Conservation (phyloP, 2,329 filamentous ascomycete genomes). For the Alternaria brassicicola region DNA sequence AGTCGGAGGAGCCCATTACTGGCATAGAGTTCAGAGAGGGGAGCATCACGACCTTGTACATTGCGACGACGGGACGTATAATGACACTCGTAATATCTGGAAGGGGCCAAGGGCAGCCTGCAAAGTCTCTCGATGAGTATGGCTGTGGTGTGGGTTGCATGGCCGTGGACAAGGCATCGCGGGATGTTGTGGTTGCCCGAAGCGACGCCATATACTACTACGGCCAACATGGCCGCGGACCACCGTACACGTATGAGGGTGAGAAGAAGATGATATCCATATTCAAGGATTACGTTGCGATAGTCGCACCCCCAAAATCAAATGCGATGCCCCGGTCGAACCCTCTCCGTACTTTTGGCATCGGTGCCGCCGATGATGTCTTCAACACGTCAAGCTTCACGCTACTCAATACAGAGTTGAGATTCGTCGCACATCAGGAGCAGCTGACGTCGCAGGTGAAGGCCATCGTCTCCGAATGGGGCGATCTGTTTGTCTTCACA, state of each 20-base stretch:
- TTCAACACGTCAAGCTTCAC: conserved; percentile 90
- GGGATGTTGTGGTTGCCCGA: conserved; percentile 87
- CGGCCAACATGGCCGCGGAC: conserved; percentile 79
- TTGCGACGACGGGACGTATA: conserved; percentile 88
- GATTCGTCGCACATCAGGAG: conserved; percentile 89
- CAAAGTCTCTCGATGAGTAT: conserved; percentile 84
- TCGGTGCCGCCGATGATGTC: conserved; percentile 73
- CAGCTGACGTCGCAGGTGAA: conserved; percentile 81
- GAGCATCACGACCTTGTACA: conserved; percentile 77
- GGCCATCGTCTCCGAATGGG: conserved; percentile 85
- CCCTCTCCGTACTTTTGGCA: conserved; percentile 74
- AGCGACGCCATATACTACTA: conserved; percentile 98
- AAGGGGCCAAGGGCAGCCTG: conserved; percentile 85
- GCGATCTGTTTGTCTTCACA: conserved; percentile 86
- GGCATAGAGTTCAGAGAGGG: conserved; percentile 78
- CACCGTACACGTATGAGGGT: conserved; percentile 89
- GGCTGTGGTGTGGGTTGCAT: conserved; percentile 96
- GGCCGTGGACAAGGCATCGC: conserved; percentile 78
- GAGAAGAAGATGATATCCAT: conserved; percentile 81
- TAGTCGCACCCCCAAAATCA: conserved; percentile 79
- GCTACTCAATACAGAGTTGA: conserved; percentile 87
- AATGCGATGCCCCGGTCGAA: conserved; percentile 61
- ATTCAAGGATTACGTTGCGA: conserved; percentile 83
- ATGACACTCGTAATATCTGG: conserved; percentile 86
- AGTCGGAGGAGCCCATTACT: conserved; percentile 95